Evolutionary conservation across 441 rosid species (phyloP), one percentile per base, ranked within the genome.

Genomic region (Erodium trifolium): DNA sequence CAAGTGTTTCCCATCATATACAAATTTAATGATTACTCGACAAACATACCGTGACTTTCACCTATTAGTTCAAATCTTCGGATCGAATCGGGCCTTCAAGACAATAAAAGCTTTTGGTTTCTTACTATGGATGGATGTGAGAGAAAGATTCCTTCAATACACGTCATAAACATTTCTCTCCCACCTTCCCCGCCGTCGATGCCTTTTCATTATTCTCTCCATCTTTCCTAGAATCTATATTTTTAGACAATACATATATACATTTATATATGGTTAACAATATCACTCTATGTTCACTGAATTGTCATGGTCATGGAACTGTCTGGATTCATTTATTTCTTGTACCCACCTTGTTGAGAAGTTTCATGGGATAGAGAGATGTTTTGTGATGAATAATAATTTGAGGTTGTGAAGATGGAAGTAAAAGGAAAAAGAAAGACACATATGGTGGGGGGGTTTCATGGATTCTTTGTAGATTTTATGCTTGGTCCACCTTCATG

Each of bases 351-450:
- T 47, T 47, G 14, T 47, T 47, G 3, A 47, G 53, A 47, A 47
- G 53, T 47, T 47, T 47, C 53, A 47, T 47, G 53, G n/a, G 53
- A 47, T 10, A 47, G 53, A 47, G 53, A 47, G n/a, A 45, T 47
- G 53, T 47, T 47, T 11, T 47, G 53, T 47, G 53, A 47, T 47
- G 53, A 47, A 8, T 43, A 43, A 43, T 34, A 34, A 34, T 34
- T 43, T 43, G 10, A 11, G 12, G 49, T 9, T 43, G 10, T 43
- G 49, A 43, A 43, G 49, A 43, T 9, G 12, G 53, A 23, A 23
- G 27, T 23, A 23, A 23, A 23, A 23, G 27, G 27, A 23, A 47
- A 11, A 47, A 13, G 53, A 11, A 47, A 43, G 10, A 43, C 12
- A 43, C 1, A 23, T 0, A 11, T 47, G 53, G 53, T 47, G 53